Percentiles rank a stretch among this genome's conserved stretches.
Conservation (phyloP, 2,329 filamentous ascomycete genomes). For the Hymenoscyphus occultus region DNA sequence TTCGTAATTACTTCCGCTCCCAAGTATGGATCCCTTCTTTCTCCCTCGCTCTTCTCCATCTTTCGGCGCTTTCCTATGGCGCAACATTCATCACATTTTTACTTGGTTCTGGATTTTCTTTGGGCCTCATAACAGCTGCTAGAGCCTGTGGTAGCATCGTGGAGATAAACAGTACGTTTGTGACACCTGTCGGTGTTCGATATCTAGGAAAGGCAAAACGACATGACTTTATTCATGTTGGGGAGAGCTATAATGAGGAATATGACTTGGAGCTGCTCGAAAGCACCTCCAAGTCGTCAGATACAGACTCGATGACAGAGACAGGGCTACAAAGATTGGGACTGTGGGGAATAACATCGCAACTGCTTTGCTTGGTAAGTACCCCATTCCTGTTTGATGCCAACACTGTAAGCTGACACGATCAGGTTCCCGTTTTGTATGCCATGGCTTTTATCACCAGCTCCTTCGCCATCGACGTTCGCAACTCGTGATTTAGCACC, state of each 20-base stretch:
- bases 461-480: constrained; percentile 21
- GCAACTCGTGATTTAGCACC: constrained; percentile 16
- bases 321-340: constrained; percentile 40
- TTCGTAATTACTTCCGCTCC: constrained; percentile 40
- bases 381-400: neutral
- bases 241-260: constrained; percentile 21
- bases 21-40: constrained; percentile 46
- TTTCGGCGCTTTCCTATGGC: constrained; percentile 54
- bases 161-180: constrained; percentile 52
- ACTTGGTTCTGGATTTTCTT: constrained; percentile 47
- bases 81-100: constrained; percentile 56
- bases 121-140: constrained; percentile 46
- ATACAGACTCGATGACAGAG: constrained; percentile 25
- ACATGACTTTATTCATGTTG: constrained; percentile 30
- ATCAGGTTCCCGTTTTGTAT: constrained; percentile 38
- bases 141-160: constrained; percentile 47
- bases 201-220: constrained; percentile 35
- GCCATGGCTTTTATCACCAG: constrained; percentile 35
- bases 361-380: constrained; percentile 41
- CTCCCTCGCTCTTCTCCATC: constrained; percentile 49
- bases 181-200: constrained; percentile 48
- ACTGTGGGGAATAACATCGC: constrained; percentile 43
- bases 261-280: constrained; percentile 23
- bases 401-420: neutral
- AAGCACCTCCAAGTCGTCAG: constrained; percentile 16